Base-by-base conservation (phyloP, 805 yeast genomes). In the Pichia pseudocactophila region DNA sequence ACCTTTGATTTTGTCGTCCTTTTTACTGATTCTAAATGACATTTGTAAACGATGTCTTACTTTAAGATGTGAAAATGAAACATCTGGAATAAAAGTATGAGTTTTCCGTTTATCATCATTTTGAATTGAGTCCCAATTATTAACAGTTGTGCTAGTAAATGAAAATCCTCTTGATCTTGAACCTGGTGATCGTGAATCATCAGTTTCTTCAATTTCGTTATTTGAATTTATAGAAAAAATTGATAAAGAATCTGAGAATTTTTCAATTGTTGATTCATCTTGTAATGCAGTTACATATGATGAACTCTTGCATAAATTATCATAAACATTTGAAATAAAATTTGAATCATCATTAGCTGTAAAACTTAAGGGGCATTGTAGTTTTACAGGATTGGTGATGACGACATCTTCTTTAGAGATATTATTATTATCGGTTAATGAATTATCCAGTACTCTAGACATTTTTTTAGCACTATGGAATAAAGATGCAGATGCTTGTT, bases 31-130 rank as follows among this genome's bases (percentile, higher is more conserved):
- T 43, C 92, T 65, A 43, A 83, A 71, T 51, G 82, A 76, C 4
- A 83, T 70, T 56, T 83, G 92, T 39, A 83, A 58, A 39, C 88
- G 65, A 57, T 83, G 94, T 42, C 73, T 69, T 15, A 82, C 68
- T 49, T 71, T 75, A 36, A 83, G 69, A 52, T 78, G 80, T 28
- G 77, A 69, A 52, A 73, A 80, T 48, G 81, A 76, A 13, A 73
- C 66, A 52, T 82, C 88, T 1, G 89, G 80, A 48, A 75, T 73
- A 40, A 81, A 66, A 1, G 62, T 49, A 40, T 49, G 45, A 12
- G 39, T 10, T 18, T 42, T 42, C 11, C 17, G 5, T 28, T 27
- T 28, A 19, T 28, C 34, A 4, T 30, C 39, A 28, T 19, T 18
- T 7, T 37, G 15, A 20, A 30, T 7, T n/a, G 27, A 17, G 7